Percentiles rank a stretch among this genome's conserved stretches.
These are phyloP conservation scores for Skeletonema menzelii DNA, from an alignment of 108 stramenopile genomes.

Conservation along the genomic window DNA sequence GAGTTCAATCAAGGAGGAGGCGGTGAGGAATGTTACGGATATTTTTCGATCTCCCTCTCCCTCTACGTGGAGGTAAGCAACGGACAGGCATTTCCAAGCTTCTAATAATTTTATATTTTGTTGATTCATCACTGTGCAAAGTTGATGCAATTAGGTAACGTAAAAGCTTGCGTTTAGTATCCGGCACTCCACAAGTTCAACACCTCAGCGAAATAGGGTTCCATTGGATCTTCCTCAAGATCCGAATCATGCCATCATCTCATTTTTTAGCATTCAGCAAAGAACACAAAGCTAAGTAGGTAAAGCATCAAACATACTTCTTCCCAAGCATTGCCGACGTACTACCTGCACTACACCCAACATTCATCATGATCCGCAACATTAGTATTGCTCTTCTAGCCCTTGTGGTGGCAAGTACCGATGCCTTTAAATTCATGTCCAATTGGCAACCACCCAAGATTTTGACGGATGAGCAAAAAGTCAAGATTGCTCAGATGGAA, in stretches of 20 bases:
- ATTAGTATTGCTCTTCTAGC: slow-evolving; percentile 40
- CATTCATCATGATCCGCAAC: slow-evolving; percentile 20
- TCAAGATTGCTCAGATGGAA: slow-evolving; percentile 51
- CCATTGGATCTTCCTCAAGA: background rate
- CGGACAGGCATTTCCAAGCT: background rate
- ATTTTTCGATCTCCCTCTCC: too few relatives aligned
- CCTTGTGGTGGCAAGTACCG: slow-evolving; percentile 28
- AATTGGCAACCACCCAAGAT: slow-evolving; percentile 69
- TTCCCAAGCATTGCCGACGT: background rate
- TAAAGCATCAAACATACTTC: background rate
- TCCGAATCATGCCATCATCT: background rate
- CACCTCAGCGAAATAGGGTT: slow-evolving; percentile 2
- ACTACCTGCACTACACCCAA: background rate
- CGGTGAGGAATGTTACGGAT: too few relatives aligned
- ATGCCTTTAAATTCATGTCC: slow-evolving; percentile 77
- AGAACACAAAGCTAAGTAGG: background rate
- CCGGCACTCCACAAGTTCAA: background rate
- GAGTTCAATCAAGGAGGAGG: too few relatives aligned
- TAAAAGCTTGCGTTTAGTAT: background rate
- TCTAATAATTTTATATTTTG: background rate
- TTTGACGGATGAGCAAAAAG: slow-evolving; percentile 55
- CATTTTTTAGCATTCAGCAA: background rate
- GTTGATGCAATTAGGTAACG: background rate
- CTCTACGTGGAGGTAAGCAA: background rate
- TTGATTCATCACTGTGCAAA: background rate